Evolutionary conservation across 805 yeast genomes (phyloP), one percentile per base, ranked within the genome.

Genomic region (Ogataea nitratoaversa): DNA sequence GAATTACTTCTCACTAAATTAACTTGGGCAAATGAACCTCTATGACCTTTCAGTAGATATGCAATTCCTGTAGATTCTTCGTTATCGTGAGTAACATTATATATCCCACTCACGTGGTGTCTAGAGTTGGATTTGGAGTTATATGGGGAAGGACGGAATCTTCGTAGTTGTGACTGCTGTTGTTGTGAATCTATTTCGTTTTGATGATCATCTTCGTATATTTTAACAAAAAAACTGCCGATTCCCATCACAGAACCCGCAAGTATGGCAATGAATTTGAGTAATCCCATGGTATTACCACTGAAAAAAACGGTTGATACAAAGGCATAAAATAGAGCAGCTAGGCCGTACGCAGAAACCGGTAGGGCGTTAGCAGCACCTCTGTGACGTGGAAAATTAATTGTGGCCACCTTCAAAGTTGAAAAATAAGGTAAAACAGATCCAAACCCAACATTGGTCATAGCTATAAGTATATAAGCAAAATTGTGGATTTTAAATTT

Each of bases 341-440:
- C 76, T 31, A 84, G 60, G 0, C 91, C 95, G 58, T 77, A 84
- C 1, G 79, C 68, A 12, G 85, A 73, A 4, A 81, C 83, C 2
- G 87, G 86, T 32, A 76, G 65, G 1, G 86, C 80, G 16, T 80
- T 81, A 2, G 88, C 88, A 6, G 78, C 67, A 18, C 88, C 93
- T 53, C 83, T 69, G 52, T 80, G 78, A 22, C 74, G 63, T 0
- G 91, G 91, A 48, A 84, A 84, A 52, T 84, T 84, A 2, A 82
- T 52, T 24, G 77, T 77, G 1, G 77, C 69, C 1, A 76, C 75
- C 44, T 77, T 78, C 48, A 78, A 59, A 6, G 86, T 72, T 22
- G 84, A 74, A 52, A 73, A 83, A 43, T 76, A 72, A 1, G 79
- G 76, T 8, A 78, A 56, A 4, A 74, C 76, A 0, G 88, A 80